Base-by-base conservation (phyloP, 768 basidiomycete genomes). In the Mycena olivaceomarginata region DNA sequence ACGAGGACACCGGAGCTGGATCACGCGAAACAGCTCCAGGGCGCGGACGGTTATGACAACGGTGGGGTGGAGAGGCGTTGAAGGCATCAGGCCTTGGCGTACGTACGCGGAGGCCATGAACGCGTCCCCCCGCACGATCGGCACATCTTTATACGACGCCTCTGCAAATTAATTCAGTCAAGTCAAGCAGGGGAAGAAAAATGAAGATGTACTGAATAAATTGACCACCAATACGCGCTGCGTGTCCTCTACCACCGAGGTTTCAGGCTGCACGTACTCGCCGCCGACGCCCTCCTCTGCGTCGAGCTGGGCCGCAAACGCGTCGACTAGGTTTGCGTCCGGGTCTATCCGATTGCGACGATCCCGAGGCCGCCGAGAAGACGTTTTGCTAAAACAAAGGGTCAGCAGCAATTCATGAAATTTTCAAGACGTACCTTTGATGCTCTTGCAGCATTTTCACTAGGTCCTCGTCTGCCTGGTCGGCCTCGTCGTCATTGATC, bases 261-360 rank as follows among this genome's bases (percentile, higher is more conserved):
- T 56, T 13, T 16, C 22, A 10, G 69, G 11, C 13, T 45, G 43
- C 13, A 53, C 20, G 6, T 53, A 20, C 2, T 5, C 40, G 7
- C 18, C 16, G 2, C 15, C 48, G 16, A 51, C 1, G 12, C 48
- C 48, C 7, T 70, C 22, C 40, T 53, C 57, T 0, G 5, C 10
- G 12, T 70, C 69, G 4, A 70, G 37, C 40, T 70, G 69, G 2
- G 56, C 18, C 1, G 48, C 56, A 31, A 70, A 70, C 13, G 13
- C 3, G 25, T 70, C 40, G 4, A 70, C 40, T 11, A 59, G 18
- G 31, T 40, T 39, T 70, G 22, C 4, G 69, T 45, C 18, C 69
- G n/a, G 18, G 69, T 5, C 60, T 0, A 6, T 1, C n/a, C 11
- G 22, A 2, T n/a, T n/a, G 37, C 69, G 69, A 15, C 60, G 12